These are phyloP conservation scores for Collybiopsis luxurians DNA, from an alignment of 768 basidiomycete species.

Conservation along the genomic window DNA sequence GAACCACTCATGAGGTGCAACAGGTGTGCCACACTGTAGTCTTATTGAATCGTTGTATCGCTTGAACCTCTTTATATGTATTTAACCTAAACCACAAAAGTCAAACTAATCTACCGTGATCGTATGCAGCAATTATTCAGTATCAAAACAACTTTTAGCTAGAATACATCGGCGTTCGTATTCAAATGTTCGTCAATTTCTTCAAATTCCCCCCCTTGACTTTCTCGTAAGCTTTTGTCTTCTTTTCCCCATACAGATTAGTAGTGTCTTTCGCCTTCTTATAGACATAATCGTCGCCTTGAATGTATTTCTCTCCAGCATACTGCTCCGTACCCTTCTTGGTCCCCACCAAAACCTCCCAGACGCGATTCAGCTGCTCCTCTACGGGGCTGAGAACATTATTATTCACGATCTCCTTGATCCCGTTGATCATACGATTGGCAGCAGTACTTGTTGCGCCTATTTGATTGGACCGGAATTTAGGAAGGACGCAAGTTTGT, in stretches of 20 bases:
- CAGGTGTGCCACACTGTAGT: too few relatives aligned
- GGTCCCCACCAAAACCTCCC: constrained; percentile 43
- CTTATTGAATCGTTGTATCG: too few relatives aligned
- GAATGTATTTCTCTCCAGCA: constrained; percentile 13
- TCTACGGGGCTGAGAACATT: constrained; percentile 71
- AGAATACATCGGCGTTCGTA: too few relatives aligned
- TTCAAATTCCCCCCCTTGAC: neutral
- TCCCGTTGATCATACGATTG: constrained; percentile 53
- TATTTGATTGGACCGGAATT: constrained; percentile 68
- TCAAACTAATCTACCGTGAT: too few relatives aligned
- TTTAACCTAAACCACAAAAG: too few relatives aligned
- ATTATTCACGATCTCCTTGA: constrained; percentile 64
- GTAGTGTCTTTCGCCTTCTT: neutral
- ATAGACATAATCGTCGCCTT: neutral
- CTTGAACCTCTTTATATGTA: too few relatives aligned
- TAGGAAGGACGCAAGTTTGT: constrained; percentile 55
- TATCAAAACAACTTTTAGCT: too few relatives aligned
- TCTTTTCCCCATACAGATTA: neutral
- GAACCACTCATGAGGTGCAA: too few relatives aligned
- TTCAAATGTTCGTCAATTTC: neutral
- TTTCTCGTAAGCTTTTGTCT: neutral
- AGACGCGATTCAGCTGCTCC: constrained; percentile 59
- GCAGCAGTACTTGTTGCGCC: constrained; percentile 61
- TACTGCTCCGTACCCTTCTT: constrained; percentile 25
- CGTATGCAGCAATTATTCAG: too few relatives aligned